Evolutionary conservation across 176 grass and related monocot species (phyloP), one percentile per base, ranked within the genome.

Genomic region (Themeda triandra): DNA sequence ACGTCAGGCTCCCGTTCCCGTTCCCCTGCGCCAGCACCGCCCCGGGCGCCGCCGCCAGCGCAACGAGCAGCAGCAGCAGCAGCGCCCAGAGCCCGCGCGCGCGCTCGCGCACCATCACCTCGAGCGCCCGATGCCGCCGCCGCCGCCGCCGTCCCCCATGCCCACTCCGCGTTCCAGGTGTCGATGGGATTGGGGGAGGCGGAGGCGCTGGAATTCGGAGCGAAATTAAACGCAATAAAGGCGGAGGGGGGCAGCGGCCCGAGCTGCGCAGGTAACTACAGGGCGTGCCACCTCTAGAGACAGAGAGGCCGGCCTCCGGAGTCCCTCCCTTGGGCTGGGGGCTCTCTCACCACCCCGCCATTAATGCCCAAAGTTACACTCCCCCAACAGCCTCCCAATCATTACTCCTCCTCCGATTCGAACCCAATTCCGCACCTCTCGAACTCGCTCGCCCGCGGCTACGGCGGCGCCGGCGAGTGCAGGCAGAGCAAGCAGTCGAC

Each of bases 351-450:
- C 71, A 70, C 66, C 51, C 66, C 78, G 41, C 53, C 90, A 88
- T 92, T 78, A 94, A 92, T 94, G 90, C 84, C 84, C 84, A 65
- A 76, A 87, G 78, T 87, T 87, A 90, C 81, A 81, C 81, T 27
- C 80, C 68, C 82, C 82, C 90, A 86, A 86, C 90, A 49, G 85
- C 69, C 82, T 86, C 82, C 88, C 82, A 90, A 73, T 92, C 84
- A 82, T 73, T 85, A 48, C 67, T 59, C 88, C 73, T n/a, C 32
- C 78, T 73, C 88, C 73, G 73, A 79, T 86, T 72, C 84, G 79
- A 86, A 36, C 18, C 23, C 5, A 31, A 82, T 59, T 54, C 44
- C 24, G 76, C 66, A 13, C 78, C 69, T 2, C 21, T 35, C 18
- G 66, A 80, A 53, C 68, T 48, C 64, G 66, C 68, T 48, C 64